Percentiles rank a stretch among this genome's conserved stretches.
These are phyloP conservation scores for Pseudogymnoascus destructans DNA, from an alignment of 2,329 filamentous ascomycete genomes.

Conservation along the genomic window DNA sequence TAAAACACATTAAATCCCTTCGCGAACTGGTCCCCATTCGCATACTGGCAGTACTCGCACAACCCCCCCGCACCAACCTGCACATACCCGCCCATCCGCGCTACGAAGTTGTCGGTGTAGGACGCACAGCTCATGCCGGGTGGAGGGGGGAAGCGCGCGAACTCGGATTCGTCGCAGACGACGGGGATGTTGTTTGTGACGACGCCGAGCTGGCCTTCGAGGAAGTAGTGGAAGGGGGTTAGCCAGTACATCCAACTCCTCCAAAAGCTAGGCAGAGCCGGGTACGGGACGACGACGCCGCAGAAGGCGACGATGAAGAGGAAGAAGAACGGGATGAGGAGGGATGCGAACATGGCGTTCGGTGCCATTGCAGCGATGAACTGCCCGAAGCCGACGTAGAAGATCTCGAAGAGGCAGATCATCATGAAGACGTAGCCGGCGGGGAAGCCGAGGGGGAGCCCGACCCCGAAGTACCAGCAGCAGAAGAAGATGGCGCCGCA, in stretches of 20 bases:
- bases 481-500: constrained; percentile 52
- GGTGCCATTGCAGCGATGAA: constrained; percentile 53
- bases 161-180: constrained; percentile 40
- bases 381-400: constrained; percentile 52
- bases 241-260: constrained; percentile 52
- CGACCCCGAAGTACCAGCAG: constrained; percentile 46
- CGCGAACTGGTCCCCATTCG: constrained; percentile 36
- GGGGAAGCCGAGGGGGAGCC: constrained; percentile 41
- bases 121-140: constrained; percentile 44
- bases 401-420: constrained; percentile 46
- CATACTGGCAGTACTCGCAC: constrained; percentile 55
- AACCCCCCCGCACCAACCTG: constrained; percentile 38
- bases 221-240: constrained; percentile 53
- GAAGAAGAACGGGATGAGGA: constrained; percentile 57
- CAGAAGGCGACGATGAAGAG: constrained; percentile 59
- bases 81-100: constrained; percentile 47
- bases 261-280: constrained; percentile 49
- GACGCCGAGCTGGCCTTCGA: constrained; percentile 47
- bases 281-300: constrained; percentile 53
- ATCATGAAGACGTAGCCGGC: constrained; percentile 49
- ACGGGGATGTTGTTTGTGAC: constrained; percentile 42
- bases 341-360: constrained; percentile 51
- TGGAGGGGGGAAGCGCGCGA: constrained; percentile 47
- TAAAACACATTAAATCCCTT: constrained; percentile 47
- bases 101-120: constrained; percentile 42